These are phyloP conservation scores for Dictyophora rubrovolvata DNA, from an alignment of 768 basidiomycete species.

Conservation along the genomic window DNA sequence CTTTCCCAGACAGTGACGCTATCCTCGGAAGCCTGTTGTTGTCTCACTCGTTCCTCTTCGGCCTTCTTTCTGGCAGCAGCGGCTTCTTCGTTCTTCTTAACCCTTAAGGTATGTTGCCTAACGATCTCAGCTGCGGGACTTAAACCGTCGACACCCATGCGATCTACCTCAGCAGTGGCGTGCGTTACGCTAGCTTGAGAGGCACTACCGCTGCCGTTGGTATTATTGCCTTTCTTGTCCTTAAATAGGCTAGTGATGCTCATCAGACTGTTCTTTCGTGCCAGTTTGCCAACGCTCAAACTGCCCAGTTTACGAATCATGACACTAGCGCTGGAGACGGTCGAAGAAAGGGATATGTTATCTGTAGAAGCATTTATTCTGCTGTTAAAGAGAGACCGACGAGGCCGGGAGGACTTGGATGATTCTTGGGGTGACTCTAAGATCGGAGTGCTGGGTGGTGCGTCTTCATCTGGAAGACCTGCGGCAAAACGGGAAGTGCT, in stretches of 20 bases:
- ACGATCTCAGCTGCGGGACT: constrained; percentile 88
- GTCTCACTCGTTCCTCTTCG: constrained; percentile 36
- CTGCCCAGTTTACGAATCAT: constrained; percentile 94
- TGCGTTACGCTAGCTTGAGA: constrained; percentile 59
- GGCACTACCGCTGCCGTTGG: constrained; percentile 22
- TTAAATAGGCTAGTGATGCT: constrained; percentile 93
- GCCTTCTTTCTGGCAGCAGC: constrained; percentile 51
- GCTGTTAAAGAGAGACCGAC: constrained; percentile 73
- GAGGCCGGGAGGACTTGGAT: background rate
- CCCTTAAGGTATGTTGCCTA: constrained; percentile 80
- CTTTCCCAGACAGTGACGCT: constrained; percentile 53
- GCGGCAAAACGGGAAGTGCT: background rate
- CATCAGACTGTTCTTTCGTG: constrained; percentile 77
- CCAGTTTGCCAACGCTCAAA: constrained; percentile 63
- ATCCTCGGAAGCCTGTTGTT: constrained; percentile 15
- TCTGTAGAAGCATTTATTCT: constrained; percentile 83
- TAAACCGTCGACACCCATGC: constrained; percentile 53
- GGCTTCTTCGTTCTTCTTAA: constrained; percentile 60
- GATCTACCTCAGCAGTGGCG: constrained; percentile 77
- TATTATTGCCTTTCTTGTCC: constrained; percentile 41
- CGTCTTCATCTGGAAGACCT: background rate
- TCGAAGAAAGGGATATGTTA: constrained; percentile 91
- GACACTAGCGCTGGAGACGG: constrained; percentile 88
- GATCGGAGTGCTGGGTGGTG: constrained; percentile 13
- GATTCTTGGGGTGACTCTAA: constrained; percentile 16